Conservation (phyloP, 1,284 basidiomycete genomes). For the Sporisorium exsertum region DNA sequence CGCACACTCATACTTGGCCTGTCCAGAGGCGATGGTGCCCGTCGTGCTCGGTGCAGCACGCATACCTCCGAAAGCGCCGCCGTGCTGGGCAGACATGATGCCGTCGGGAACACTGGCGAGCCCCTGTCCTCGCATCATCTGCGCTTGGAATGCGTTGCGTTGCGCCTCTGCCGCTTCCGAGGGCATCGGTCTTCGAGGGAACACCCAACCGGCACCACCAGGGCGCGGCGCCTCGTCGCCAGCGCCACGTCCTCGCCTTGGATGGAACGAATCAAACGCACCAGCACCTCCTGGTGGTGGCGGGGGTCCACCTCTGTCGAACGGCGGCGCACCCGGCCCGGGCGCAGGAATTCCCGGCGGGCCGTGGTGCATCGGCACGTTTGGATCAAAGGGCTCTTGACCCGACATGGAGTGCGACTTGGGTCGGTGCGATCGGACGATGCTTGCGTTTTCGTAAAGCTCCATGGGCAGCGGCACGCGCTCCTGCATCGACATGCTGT, state of each 20-base stretch:
- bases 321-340: slow-evolving; percentile 37
- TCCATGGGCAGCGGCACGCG: slow-evolving; percentile 34
- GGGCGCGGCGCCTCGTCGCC: slow-evolving; percentile 34
- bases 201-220: slow-evolving; percentile 50
- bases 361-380: slow-evolving; percentile 32
- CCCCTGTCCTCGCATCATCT: slow-evolving; percentile 42
- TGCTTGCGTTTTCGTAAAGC: slow-evolving; percentile 36
- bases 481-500: slow-evolving; percentile 50
- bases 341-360: slow-evolving; percentile 40
- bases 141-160: slow-evolving; percentile 44
- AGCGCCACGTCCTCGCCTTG: slow-evolving; percentile 40
- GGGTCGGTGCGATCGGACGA: slow-evolving; percentile 35
- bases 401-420: slow-evolving; percentile 48
- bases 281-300: slow-evolving; percentile 30
- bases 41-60: slow-evolving; percentile 35
- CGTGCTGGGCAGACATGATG: slow-evolving; percentile 41
- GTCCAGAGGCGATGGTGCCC: slow-evolving; percentile 47
- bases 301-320: slow-evolving; percentile 37
- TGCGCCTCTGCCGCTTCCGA: slow-evolving; percentile 42
- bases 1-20: slow-evolving; percentile 64
- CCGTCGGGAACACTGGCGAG: slow-evolving; percentile 42
- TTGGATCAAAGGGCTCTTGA: slow-evolving; percentile 37
- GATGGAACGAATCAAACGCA: slow-evolving; percentile 49
- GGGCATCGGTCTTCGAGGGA: slow-evolving; percentile 43
- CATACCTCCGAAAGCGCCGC: slow-evolving; percentile 32